A percentile compares a stretch with the other conserved stretches of the same genome.
Evolutionary conservation across 352 stramenopile species (phyloP).

Genomic region (Halophytophthora batemanensis): DNA sequence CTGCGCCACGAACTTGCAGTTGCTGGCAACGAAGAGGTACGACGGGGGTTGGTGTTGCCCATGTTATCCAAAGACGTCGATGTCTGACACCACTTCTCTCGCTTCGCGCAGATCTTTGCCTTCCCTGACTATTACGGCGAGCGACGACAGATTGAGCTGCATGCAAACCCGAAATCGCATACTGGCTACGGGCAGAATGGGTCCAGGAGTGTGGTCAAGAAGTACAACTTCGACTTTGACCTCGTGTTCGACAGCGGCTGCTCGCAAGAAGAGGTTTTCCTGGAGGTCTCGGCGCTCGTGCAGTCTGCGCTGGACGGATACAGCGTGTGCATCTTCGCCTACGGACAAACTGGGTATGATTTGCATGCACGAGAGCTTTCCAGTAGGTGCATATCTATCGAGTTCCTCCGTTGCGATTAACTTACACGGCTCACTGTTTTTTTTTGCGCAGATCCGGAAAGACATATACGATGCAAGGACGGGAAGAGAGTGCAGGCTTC

Average conservation of each 20-base stretch:
- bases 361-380: not conserved
- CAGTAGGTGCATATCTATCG: not conserved
- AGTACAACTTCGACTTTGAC: constrained; percentile 97
- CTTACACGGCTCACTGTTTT: not conserved
- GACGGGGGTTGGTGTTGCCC: not conserved
- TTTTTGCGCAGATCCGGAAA: constrained; percentile 61
- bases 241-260: constrained; percentile 93
- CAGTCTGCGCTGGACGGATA: constrained; percentile 95
- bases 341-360: constrained; percentile 76
- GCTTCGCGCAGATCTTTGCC: constrained; percentile 48
- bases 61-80: not conserved
- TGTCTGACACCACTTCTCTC: not conserved
- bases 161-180: constrained; percentile 58
- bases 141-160: constrained; percentile 68
- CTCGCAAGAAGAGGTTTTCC: constrained; percentile 96
- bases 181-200: constrained; percentile 70
- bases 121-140: constrained; percentile 74
- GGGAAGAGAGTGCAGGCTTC: constrained; percentile 31
- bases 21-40: constrained; percentile 46
- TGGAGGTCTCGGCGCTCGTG: constrained; percentile 93
- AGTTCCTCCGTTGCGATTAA: not conserved
- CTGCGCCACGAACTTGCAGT: constrained; percentile 58
- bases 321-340: constrained; percentile 96
- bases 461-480: constrained; percentile 87
- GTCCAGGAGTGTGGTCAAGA: constrained; percentile 58